Evolutionary conservation across 495 filamentous ascomycete species (phyloP).

Genomic region (Melanomma pulvis-pyrius): DNA sequence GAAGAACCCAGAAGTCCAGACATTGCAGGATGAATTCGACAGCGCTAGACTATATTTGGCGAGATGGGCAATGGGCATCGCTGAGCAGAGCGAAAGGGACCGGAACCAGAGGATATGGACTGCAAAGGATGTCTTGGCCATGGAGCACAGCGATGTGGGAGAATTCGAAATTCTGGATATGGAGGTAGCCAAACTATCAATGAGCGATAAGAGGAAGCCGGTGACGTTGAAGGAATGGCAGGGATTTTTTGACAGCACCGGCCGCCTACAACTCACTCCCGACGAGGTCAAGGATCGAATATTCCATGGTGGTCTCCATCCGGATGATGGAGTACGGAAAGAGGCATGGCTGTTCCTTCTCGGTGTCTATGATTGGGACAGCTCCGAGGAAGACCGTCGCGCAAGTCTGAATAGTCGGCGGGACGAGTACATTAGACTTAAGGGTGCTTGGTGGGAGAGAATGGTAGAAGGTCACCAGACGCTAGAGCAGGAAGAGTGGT

Average conservation of each 20-base stretch:
- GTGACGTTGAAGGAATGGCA: constrained; percentile 87
- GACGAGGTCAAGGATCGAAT: constrained; percentile 95
- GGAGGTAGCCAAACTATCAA: constrained; percentile 67
- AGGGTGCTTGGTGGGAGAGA: constrained; percentile 94
- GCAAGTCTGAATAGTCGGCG: constrained; percentile 80
- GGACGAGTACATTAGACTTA: constrained; percentile 91
- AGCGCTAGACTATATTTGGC: constrained; percentile 92
- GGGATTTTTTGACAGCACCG: constrained; percentile 77
- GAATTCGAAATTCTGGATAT: constrained; percentile 93
- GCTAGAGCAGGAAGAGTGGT: constrained; percentile 82
- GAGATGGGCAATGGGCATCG: constrained; percentile 97
- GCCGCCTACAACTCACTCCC: constrained; percentile 72
- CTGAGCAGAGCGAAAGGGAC: constrained; percentile 91
- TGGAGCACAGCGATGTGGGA: constrained; percentile 90
- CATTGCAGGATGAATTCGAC: constrained; percentile 93
- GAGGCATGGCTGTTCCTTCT: constrained; percentile 96
- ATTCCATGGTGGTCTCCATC: constrained; percentile 90
- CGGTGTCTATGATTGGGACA: constrained; percentile 89
- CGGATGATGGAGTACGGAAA: constrained; percentile 88
- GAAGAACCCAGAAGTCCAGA: constrained; percentile 92
- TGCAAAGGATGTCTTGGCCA: constrained; percentile 85
- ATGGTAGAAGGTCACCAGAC: constrained; percentile 80
- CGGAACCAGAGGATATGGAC: constrained; percentile 86
- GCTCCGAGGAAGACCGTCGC: constrained; percentile 75
- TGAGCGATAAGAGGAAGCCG: constrained; percentile 73